phyloP scores from a whole-genome alignment of 331 rosid species.

The Quercus phellos region DNA sequence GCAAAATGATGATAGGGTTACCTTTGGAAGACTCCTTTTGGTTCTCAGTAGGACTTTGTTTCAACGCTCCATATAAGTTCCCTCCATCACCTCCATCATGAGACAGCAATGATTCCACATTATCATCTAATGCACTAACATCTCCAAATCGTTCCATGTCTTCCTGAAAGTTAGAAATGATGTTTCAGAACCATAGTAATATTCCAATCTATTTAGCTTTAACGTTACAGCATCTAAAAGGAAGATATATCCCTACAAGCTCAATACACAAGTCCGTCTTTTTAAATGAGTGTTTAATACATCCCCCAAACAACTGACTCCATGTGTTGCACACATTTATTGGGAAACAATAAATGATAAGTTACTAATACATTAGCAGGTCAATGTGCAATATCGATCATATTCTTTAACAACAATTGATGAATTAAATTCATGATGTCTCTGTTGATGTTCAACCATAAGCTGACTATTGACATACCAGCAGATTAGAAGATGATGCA shows the following conservation, averaged over 20 bases:
- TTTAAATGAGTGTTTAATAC: neutral
- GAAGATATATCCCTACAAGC: neutral
- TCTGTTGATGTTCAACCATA: neutral
- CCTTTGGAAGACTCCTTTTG: conserved; percentile 61
- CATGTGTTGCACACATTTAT: no score
- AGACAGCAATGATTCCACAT: conserved; percentile 81
- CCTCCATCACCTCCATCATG: conserved; percentile 76
- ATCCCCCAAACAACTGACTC: neutral
- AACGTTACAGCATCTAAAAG: neutral
- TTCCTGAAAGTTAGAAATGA: conserved; percentile 46
- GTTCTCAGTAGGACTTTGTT: conserved; percentile 67
- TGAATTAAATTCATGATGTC: neutral
- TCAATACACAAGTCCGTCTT: neutral
- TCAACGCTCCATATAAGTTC: conserved; percentile 70
- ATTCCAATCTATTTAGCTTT: neutral
- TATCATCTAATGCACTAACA: conserved; percentile 77
- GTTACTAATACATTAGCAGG: neutral
- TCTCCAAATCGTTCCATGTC: conserved; percentile 80
- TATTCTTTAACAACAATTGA: neutral
- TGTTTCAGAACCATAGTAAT: neutral
- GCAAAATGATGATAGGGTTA: conserved; percentile 24
- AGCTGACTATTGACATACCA: conserved; percentile 35
- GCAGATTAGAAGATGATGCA: conserved; percentile 68
- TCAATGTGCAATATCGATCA: neutral
- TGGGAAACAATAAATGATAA: neutral